Conservation (phyloP, 495 filamentous ascomycete species). For the Aspergillus heteromorphus region DNA sequence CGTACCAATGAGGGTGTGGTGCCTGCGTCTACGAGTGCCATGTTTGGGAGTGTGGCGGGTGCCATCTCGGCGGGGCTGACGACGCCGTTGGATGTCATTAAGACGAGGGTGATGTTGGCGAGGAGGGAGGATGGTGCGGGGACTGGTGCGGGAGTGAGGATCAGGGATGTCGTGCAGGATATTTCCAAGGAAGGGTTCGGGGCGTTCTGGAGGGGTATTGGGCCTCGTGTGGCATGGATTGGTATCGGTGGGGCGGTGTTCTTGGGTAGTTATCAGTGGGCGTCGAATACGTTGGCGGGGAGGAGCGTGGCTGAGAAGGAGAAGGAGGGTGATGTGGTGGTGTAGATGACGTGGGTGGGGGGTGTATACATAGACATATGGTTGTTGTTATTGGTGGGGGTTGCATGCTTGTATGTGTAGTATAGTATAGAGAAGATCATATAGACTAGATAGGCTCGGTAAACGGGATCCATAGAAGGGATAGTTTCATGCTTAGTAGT, state of each 20-base stretch:
- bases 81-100: constrained; percentile 92
- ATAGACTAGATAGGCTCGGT: too few species aligned
- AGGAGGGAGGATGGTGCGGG: constrained; percentile 31
- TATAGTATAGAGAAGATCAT: too few species aligned
- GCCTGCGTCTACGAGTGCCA: constrained; percentile 69
- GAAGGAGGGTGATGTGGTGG: constrained; percentile 5
- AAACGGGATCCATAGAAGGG: background rate
- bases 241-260: constrained; percentile 90
- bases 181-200: constrained; percentile 68
- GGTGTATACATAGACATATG: background rate
- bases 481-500: too few species aligned
- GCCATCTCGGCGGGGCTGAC: constrained; percentile 84
- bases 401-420: too few species aligned
- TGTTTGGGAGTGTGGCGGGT: constrained; percentile 81
- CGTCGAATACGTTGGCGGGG: constrained; percentile 63
- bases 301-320: constrained; percentile 18
- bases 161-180: constrained; percentile 53
- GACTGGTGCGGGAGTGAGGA: constrained; percentile 47
- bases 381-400: constrained; percentile 5
- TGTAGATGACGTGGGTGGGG: background rate
- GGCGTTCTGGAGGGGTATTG: constrained; percentile 84
- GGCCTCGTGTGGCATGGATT: constrained; percentile 89
- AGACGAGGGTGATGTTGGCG: constrained; percentile 93
- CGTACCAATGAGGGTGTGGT: constrained; percentile 34
- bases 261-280: constrained; percentile 92